Conservation (phyloP, 352 stramenopile species). For the Globisporangium polare region DNA sequence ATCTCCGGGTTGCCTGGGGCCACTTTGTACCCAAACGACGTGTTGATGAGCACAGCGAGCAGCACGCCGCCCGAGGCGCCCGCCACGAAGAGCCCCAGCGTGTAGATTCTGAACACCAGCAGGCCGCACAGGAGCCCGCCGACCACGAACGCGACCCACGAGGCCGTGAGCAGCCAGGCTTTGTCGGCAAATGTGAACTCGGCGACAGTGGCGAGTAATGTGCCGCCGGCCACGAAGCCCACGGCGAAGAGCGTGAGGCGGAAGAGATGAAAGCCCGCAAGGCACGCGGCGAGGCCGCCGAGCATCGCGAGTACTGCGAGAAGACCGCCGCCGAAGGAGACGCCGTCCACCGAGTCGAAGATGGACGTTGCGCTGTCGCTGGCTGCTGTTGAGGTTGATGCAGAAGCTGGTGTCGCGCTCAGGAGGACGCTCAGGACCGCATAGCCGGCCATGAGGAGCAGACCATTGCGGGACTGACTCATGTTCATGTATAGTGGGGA, state of each 20-base stretch:
- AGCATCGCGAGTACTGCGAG: constrained; percentile 37
- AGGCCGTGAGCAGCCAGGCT: constrained; percentile 37
- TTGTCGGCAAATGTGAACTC: constrained; percentile 32
- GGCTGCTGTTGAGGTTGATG: not conserved
- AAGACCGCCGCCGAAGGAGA: constrained; percentile 33
- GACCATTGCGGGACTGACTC: not conserved
- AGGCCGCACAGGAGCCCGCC: constrained; percentile 40
- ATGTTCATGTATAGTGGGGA: not conserved
- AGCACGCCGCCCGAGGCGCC: constrained; percentile 39
- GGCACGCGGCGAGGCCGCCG: constrained; percentile 22
- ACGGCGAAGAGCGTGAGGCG: constrained; percentile 50
- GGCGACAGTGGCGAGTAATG: constrained; percentile 32
- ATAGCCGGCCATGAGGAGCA: not conserved
- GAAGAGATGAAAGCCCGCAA: constrained; percentile 54
- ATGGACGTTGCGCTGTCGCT: constrained; percentile 23
- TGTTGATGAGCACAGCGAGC: constrained; percentile 41
- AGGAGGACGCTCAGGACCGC: not conserved
- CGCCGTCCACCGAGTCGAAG: constrained; percentile 28
- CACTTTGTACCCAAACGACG: constrained; percentile 45
- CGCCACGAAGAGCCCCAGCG: constrained; percentile 47
- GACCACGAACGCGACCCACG: constrained; percentile 48
- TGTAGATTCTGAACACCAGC: constrained; percentile 45
- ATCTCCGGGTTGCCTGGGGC: constrained; percentile 42
- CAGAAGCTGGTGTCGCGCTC: not conserved
- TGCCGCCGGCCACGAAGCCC: constrained; percentile 48